Evolutionary conservation across 2,329 filamentous ascomycete genomes (phyloP), one percentile per base, ranked within the genome.

Genomic region (Calonectria honghensis): DNA sequence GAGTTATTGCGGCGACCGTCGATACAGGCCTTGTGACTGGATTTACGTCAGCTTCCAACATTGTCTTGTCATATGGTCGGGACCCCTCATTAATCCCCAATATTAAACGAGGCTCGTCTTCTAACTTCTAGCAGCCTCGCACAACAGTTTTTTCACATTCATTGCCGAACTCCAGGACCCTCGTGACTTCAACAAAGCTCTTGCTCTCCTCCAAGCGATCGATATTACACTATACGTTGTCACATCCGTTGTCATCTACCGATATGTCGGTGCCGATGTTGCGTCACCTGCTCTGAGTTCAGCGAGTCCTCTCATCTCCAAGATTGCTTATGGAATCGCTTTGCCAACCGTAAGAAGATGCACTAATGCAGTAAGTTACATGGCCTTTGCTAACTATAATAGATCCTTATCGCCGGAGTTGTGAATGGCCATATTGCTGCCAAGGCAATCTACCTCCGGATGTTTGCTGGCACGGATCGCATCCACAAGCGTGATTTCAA

Each of bases 181-280:
- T 14, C 48, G 48, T 5, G 48, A 51, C n/a, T 51, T 51, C 24
- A 51, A 51, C n/a, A 51, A 51, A 27, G 48, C 48, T 10, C 48
- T 51, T 13, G n/a, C 20, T 14, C 48, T 51, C 5, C n/a, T 51
- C 11, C 48, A 51, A 51, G 24, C n/a, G n/a, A 51, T 51, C 18
- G 48, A 51, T 5, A 51, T 51, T 51, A 51, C 48, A 24, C 48
- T 51, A 24, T 51, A 51, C n/a, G 48, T 51, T 24, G 48, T 51
- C 9, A 51, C 48, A 11, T 51, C 48, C 24, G 48, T 51, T 27
- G 48, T 51, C 10, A 51, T 51, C 48, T 51, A 51, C n/a, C 48
- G 48, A 51, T 51, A 51, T 51, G 48, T 51, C 13, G 48, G 48
- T 24, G 48, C 24, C 3, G 48, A 51, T 10, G 48, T 51, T 51